Evolutionary conservation across 2,329 filamentous ascomycete species (phyloP).

Genomic region (Huntiella bhutanensis): DNA sequence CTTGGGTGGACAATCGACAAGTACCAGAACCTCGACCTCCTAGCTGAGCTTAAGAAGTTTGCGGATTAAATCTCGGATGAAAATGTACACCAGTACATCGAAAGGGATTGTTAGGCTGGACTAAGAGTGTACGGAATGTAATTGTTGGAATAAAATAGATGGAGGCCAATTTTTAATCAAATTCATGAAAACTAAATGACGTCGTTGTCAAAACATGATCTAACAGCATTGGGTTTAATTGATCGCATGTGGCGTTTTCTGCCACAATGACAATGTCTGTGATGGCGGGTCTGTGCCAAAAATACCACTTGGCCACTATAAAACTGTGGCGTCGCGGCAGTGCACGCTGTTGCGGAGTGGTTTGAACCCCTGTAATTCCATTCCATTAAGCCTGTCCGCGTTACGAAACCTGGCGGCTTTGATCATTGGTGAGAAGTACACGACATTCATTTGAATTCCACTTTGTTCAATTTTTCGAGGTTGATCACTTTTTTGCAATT

Average conservation of each 20-base stretch:
- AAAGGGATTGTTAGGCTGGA: too few species aligned
- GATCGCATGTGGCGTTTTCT: constrained; percentile 2
- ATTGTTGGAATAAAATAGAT: constrained; percentile 5
- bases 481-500: too few species aligned
- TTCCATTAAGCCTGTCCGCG: not conserved
- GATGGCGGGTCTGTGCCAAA: not conserved
- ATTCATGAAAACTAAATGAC: too few species aligned
- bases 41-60: not conserved
- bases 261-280: not conserved
- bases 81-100: not conserved
- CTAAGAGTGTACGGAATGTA: too few species aligned
- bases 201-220: not conserved
- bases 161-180: not conserved
- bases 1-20: constrained; percentile 1
- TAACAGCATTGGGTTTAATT: constrained; percentile 1
- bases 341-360: not conserved
- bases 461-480: not conserved
- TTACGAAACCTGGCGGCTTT: not conserved
- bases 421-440: not conserved
- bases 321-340: constrained; percentile 4
- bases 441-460: constrained; percentile 3
- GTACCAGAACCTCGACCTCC: constrained; percentile 4
- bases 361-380: not conserved
- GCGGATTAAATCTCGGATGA: not conserved
- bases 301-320: not conserved